Conservation (phyloP, 257 asterid species). For the Jacaranda copaia region DNA sequence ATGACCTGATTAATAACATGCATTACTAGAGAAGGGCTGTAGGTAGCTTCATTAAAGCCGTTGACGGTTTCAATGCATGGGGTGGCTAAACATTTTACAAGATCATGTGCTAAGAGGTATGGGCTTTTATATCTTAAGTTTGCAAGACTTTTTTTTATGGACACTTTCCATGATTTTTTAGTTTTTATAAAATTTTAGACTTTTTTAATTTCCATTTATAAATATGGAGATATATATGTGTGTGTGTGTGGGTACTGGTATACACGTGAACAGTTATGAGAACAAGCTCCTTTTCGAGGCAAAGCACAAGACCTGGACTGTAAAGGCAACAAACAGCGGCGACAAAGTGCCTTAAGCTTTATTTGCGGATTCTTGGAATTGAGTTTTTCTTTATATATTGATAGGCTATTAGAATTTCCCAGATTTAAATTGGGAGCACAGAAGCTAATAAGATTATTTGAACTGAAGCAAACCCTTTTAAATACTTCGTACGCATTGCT, state of each 20-base stretch:
- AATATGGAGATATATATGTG: neutral
- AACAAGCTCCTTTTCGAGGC: conserved; percentile 48
- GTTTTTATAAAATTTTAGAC: neutral
- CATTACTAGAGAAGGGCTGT: conserved; percentile 3
- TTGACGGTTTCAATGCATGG: conserved; percentile 38
- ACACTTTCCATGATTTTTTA: too few species aligned
- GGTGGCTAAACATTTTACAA: conserved; percentile 37
- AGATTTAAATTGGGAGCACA: neutral
- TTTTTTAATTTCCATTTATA: neutral
- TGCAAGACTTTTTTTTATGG: conserved; percentile 4
- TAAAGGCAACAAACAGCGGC: conserved; percentile 44
- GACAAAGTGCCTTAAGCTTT: conserved; percentile 47
- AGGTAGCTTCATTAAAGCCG: conserved; percentile 42
- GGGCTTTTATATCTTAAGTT: conserved; percentile 37
- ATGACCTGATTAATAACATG: conserved; percentile 8
- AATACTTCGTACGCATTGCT: conserved; percentile 32
- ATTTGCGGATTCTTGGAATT: conserved; percentile 42
- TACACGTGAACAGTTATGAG: conserved; percentile 50
- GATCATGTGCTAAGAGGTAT: conserved; percentile 41
- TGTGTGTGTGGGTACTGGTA: conserved; percentile 23
- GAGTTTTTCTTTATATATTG: neutral
- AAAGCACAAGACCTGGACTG: conserved; percentile 44
- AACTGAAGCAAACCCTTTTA: conserved; percentile 37
- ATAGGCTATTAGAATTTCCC: too few species aligned
- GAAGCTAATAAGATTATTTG: conserved; percentile 43